phyloP scores from a whole-genome alignment of 192 early-diverging fungal genomes.

The Chytriomyces hyalinus region DNA sequence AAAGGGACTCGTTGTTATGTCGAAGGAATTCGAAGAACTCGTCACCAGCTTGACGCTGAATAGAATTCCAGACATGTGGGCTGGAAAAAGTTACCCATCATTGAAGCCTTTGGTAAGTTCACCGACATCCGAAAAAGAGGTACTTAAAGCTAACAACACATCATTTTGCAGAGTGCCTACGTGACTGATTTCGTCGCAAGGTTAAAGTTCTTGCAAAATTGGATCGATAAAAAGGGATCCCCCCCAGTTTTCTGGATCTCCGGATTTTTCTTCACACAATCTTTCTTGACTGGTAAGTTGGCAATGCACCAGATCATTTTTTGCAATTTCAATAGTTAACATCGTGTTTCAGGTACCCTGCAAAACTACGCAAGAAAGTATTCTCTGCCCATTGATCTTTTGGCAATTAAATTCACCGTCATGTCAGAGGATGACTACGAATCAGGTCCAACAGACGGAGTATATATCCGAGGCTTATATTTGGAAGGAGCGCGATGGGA shows the following conservation, averaged over 20 bases:
- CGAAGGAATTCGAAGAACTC: conserved; percentile 66
- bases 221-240: conserved; percentile 57
- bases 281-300: conserved; percentile 60
- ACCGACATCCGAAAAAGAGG: background rate
- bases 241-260: conserved; percentile 70
- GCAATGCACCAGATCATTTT: background rate
- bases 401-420: conserved; percentile 60
- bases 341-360: conserved; percentile 49
- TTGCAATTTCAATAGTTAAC: background rate
- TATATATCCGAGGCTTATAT: conserved; percentile 63
- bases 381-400: conserved; percentile 66
- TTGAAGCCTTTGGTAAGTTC: conserved; percentile 60
- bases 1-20: conserved; percentile 70
- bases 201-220: conserved; percentile 59
- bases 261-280: conserved; percentile 70
- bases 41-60: conserved; percentile 56
- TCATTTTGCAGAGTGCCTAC: conserved; percentile 52
- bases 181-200: conserved; percentile 59
- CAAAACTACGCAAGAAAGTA: conserved; percentile 72
- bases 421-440: conserved; percentile 46
- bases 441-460: conserved; percentile 55
- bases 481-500: conserved; percentile 70
- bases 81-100: conserved; percentile 62
- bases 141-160: conserved; percentile 4
- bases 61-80: conserved; percentile 67